Base-by-base conservation (phyloP, 495 filamentous ascomycete species). In the Aspergillus saccharolyticus region DNA sequence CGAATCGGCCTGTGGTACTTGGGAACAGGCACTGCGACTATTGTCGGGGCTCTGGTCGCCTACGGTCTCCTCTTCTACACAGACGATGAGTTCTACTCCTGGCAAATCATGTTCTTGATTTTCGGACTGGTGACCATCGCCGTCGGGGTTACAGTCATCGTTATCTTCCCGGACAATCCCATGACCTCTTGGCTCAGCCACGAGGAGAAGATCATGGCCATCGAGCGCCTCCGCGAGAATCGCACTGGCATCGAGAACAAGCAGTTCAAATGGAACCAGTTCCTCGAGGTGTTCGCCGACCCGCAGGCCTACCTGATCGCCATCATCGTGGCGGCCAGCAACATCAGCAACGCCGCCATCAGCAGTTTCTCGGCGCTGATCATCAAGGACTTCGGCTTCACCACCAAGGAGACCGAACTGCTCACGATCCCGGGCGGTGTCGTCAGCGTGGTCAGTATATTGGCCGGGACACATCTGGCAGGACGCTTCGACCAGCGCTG, bases 1-100 rank as follows among this genome's bases (percentile, higher is more conserved):
- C 71, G 85, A 14, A 83, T 87, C 21, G 80, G 78, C 2, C 76
- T 82, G 8, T 88, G 85, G 85, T 88, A 86, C 61, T 71, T 78
- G n/a, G 85, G 82, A 6, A 78, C 84, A 24, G 86, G 84, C 0
- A 59, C 82, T 14, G 85, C 81, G 0, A 83, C 83, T 22, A 88
- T 88, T 24, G 62, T 84, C 53, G 86, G 84, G 1, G 81, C 83
- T 7, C 59, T 83, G 15, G 64, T 88, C 14, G 82, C 82, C 3
- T 88, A 63, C 53, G 65, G 67, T 0, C 61, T 69, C 8, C 60
- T 63, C 44, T 64, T 65, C 54, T 65, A 67, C 55, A 65, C 60
- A 7, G 57, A 33, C 17, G 48, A 65, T 54, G 17, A 55, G 14
- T 75, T 75, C 56, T 68, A 65, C 28, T 53, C 64, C 21, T 74